Evolutionary conservation across 2,329 filamentous ascomycete genomes (phyloP).

Genomic region (Aureobasidium mangrovei): DNA sequence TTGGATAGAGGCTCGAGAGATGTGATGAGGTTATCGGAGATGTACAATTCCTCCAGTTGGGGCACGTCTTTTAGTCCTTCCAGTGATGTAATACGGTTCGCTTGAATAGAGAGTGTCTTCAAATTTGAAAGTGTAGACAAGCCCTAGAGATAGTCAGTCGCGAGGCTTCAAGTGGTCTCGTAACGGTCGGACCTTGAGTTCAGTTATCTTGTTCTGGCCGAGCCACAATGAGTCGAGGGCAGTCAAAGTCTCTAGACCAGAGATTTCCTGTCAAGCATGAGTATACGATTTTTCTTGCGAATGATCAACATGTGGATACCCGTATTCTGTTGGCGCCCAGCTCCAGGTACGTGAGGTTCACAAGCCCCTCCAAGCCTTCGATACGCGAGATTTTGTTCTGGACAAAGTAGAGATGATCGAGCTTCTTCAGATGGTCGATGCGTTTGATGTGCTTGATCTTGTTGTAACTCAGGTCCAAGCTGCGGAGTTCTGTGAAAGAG

Average conservation of each 20-base stretch:
- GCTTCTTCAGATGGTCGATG: slow-evolving; percentile 63
- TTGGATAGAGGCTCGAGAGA: slow-evolving; percentile 58
- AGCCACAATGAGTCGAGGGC: slow-evolving; percentile 84
- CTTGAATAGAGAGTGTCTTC: slow-evolving; percentile 85
- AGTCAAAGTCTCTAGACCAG: slow-evolving; percentile 70
- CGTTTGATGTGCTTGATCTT: slow-evolving; percentile 98
- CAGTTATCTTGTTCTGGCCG: slow-evolving; percentile 91
- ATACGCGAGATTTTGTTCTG: slow-evolving; percentile 90
- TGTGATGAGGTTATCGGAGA: slow-evolving; percentile 86
- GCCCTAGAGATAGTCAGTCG: slow-evolving; percentile 32
- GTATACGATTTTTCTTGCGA: background rate
- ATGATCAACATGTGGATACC: background rate
- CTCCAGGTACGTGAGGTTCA: slow-evolving; percentile 72
- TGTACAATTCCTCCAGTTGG: slow-evolving; percentile 84
- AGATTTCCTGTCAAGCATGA: slow-evolving; percentile 49
- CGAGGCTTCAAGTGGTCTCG: background rate
- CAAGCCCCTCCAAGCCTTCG: slow-evolving; percentile 69
- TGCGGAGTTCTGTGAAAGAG: slow-evolving; percentile 62
- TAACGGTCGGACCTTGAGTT: slow-evolving; percentile 45
- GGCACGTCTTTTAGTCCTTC: slow-evolving; percentile 64
- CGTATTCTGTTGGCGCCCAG: slow-evolving; percentile 86
- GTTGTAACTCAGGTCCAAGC: slow-evolving; percentile 91
- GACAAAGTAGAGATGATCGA: slow-evolving; percentile 83
- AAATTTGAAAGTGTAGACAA: slow-evolving; percentile 69
- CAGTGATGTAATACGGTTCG: slow-evolving; percentile 78